These are phyloP conservation scores for Cryptosporidium felis DNA, from an alignment of 169 alveolate genomes.

Conservation along the genomic window DNA sequence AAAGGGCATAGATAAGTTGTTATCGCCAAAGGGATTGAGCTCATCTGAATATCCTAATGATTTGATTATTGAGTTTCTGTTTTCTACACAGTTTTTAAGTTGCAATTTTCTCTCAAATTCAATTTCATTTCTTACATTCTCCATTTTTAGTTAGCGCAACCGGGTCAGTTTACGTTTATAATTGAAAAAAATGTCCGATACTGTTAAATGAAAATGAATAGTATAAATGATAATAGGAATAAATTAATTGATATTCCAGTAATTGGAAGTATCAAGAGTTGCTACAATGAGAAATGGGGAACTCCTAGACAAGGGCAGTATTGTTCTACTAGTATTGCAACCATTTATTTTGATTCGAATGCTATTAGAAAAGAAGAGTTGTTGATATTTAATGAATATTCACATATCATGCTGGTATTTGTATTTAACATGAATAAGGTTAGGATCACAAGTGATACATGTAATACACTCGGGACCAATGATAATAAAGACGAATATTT, in stretches of 20 bases:
- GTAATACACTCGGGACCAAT: background rate
- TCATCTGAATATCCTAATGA: conserved; percentile 58
- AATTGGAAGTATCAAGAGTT: conserved; percentile 8
- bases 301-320: conserved; percentile 54
- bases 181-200: background rate
- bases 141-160: background rate
- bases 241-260: background rate
- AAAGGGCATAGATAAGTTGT: conserved; percentile 38
- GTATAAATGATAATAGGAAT: background rate
- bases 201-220: background rate
- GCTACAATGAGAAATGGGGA: conserved; percentile 50
- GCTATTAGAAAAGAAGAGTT: background rate
- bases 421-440: conserved; percentile 18
- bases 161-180: background rate
- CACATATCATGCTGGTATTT: conserved; percentile 7
- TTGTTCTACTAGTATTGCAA: background rate
- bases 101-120: conserved; percentile 23
- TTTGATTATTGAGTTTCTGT: background rate
- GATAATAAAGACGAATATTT: background rate
- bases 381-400: background rate
- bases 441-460: background rate
- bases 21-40: conserved; percentile 56
- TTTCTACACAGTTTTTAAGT: conserved; percentile 36
- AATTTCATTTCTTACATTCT: background rate
- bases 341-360: background rate